phyloP scores from a whole-genome alignment of 1,139 yeast genomes.

The Kluyveromyces marxianus region DNA sequence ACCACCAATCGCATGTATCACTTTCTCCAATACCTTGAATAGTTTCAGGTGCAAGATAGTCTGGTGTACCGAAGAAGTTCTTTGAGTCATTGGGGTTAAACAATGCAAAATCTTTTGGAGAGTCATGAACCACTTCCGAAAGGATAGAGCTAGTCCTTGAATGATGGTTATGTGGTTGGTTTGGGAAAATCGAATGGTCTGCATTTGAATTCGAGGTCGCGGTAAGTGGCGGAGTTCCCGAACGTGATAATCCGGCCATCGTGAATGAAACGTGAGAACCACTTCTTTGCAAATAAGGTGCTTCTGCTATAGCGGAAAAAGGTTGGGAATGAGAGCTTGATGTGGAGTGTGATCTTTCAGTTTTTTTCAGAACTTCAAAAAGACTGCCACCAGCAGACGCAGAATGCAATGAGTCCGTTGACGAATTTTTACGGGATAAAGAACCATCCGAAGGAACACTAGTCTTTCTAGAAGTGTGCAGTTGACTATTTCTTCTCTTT shows the following conservation, averaged over 20 bases:
- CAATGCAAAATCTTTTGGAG: constrained; percentile 42
- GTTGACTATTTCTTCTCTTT: constrained; percentile 8
- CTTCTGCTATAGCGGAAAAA: constrained; percentile 24
- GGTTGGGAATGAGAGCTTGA: constrained; percentile 35
- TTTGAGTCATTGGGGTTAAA: constrained; percentile 60
- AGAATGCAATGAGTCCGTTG: constrained; percentile 9
- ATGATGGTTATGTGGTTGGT: constrained; percentile 8
- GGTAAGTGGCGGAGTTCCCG: constrained; percentile 26
- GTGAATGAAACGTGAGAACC: constrained; percentile 29
- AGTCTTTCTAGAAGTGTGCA: constrained; percentile 10
- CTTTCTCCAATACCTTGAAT: constrained; percentile 80
- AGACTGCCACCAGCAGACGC: constrained; percentile 13
- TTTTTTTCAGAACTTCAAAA: constrained; percentile 11
- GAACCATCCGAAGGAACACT: constrained; percentile 9
- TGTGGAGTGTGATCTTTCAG: constrained; percentile 29
- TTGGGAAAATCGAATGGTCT: constrained; percentile 8
- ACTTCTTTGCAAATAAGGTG: constrained; percentile 21
- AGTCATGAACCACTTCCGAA: constrained; percentile 8
- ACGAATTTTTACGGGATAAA: constrained; percentile 5
- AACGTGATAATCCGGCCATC: constrained; percentile 22
- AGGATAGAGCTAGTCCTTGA: constrained; percentile 6
- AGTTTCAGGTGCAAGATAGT: constrained; percentile 94
- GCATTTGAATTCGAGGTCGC: constrained; percentile 7
- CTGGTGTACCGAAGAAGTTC: constrained; percentile 94
- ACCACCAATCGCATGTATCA: constrained; percentile 97